Conservation (phyloP, 345 rosid species). For the Aquilaria yunnanensis region DNA sequence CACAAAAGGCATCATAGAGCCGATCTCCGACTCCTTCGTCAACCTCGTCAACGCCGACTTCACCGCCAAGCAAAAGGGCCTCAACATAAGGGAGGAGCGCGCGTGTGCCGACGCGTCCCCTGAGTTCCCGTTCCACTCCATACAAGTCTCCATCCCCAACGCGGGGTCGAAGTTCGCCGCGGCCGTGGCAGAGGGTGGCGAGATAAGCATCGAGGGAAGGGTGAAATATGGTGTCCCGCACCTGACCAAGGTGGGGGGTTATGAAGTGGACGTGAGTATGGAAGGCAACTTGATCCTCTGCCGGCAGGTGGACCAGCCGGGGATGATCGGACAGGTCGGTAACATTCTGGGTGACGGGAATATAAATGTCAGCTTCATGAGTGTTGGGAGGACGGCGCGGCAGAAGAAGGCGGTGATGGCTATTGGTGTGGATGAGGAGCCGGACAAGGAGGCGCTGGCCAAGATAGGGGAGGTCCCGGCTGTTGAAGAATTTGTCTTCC, state of each 20-base stretch:
- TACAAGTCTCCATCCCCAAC: slow-evolving; percentile 46
- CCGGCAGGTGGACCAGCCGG: slow-evolving; percentile 79
- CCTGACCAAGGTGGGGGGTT: slow-evolving; percentile 53
- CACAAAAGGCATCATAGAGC: slow-evolving; percentile 83
- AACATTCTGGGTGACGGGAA: slow-evolving; percentile 65
- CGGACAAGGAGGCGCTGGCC: slow-evolving; percentile 44
- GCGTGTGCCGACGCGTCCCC: slow-evolving; percentile 39
- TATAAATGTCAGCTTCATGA: slow-evolving; percentile 82
- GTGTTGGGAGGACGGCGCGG: slow-evolving; percentile 59
- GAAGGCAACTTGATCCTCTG: slow-evolving; percentile 77
- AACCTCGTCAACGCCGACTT: slow-evolving; percentile 86
- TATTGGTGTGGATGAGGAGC: slow-evolving; percentile 83
- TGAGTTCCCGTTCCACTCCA: slow-evolving; percentile 55
- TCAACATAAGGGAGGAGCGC: slow-evolving; percentile 68
- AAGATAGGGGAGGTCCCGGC: slow-evolving; percentile 57
- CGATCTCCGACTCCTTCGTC: slow-evolving; percentile 55
- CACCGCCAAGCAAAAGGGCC: slow-evolving; percentile 78
- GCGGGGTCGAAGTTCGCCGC: slow-evolving; percentile 66
- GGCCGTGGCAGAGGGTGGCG: slow-evolving; percentile 51
- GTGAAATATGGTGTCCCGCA: slow-evolving; percentile 67
- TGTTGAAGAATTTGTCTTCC: slow-evolving; percentile 76
- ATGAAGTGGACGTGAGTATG: slow-evolving; percentile 67
- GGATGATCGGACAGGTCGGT: slow-evolving; percentile 80
- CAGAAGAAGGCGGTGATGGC: slow-evolving; percentile 79
- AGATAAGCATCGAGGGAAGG: slow-evolving; percentile 65